Conservation (phyloP, 371 early-diverging fungal genomes). For the Rhizopus microsporus region DNA sequence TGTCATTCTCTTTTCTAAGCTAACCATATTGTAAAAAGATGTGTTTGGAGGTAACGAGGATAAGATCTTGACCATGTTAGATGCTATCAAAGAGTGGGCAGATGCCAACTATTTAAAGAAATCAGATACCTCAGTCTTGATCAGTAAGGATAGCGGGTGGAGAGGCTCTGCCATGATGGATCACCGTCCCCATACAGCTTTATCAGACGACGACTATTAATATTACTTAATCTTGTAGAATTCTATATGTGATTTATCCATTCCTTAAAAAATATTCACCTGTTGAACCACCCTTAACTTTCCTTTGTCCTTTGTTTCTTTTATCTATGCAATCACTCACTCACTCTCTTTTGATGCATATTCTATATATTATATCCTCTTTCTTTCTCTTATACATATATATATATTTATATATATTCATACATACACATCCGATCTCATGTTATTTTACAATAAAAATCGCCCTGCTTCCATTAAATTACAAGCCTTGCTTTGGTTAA, state of each 20-base stretch:
- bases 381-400: not conserved
- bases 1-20: not conserved
- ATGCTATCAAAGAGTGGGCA: constrained; percentile 46
- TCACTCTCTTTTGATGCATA: not conserved
- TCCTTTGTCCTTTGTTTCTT: constrained; percentile 1
- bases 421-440: not conserved
- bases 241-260: not conserved
- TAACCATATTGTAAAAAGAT: constrained; percentile 23
- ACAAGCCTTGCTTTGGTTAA: too few species aligned
- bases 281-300: not conserved
- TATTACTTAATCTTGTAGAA: too few species aligned
- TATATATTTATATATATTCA: too few species aligned
- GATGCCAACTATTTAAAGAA: constrained; percentile 18
- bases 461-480: not conserved
- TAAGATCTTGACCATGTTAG: constrained; percentile 54
- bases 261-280: not conserved
- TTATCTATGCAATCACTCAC: not conserved
- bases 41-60: constrained; percentile 57
- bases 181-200: constrained; percentile 1
- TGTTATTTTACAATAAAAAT: not conserved
- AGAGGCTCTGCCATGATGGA: constrained; percentile 33
- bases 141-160: constrained; percentile 24
- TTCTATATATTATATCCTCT: not conserved
- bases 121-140: constrained; percentile 15
- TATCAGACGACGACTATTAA: constrained; percentile 8